These are phyloP conservation scores for Pilatotrama ljubarskyi DNA, from an alignment of 768 basidiomycete species.

Conservation along the genomic window DNA sequence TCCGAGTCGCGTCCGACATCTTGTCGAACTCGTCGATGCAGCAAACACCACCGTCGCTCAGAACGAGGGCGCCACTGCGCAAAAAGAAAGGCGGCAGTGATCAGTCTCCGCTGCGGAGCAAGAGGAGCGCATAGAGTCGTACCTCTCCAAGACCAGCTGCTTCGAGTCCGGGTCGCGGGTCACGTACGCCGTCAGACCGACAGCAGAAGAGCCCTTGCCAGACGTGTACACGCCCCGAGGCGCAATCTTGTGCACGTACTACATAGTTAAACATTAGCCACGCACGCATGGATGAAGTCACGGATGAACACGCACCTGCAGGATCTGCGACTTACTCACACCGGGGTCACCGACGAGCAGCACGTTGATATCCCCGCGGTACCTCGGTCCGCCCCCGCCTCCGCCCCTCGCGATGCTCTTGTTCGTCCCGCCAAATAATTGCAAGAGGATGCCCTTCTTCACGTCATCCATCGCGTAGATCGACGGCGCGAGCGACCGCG, in stretches of 20 bases:
- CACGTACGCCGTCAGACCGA: conserved; percentile 97
- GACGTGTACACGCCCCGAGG: conserved; percentile 97
- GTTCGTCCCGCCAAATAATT: conserved; percentile 97
- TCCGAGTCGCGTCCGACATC: conserved; percentile 97
- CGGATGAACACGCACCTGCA: conserved; percentile 50
- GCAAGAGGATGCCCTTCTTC: conserved; percentile 95
- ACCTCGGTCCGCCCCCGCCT: conserved; percentile 93
- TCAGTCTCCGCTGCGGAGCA: no score
- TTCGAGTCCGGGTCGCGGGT: conserved; percentile 98
- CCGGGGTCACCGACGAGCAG: conserved; percentile 97
- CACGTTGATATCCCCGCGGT: conserved; percentile 97
- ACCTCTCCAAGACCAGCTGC: conserved; percentile 97
- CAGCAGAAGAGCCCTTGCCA: conserved; percentile 97
- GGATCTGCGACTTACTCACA: conserved; percentile 93
- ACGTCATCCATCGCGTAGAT: conserved; percentile 99
- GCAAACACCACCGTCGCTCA: conserved; percentile 96
- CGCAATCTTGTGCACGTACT: conserved; percentile 99
- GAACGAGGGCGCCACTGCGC: conserved; percentile 83
- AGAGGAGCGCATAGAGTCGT: neutral
- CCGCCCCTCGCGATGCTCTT: conserved; percentile 92
- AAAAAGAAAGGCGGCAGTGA: neutral
- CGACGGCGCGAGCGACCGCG: conserved; percentile 86
- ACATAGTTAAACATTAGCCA: conserved; percentile 9
- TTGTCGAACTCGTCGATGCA: conserved; percentile 99
- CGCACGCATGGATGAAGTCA: neutral